A percentile compares a stretch with the other conserved stretches of the same genome.
Evolutionary conservation across 768 basidiomycete species (phyloP).

Genomic region (Holtermanniella nyarrowii): DNA sequence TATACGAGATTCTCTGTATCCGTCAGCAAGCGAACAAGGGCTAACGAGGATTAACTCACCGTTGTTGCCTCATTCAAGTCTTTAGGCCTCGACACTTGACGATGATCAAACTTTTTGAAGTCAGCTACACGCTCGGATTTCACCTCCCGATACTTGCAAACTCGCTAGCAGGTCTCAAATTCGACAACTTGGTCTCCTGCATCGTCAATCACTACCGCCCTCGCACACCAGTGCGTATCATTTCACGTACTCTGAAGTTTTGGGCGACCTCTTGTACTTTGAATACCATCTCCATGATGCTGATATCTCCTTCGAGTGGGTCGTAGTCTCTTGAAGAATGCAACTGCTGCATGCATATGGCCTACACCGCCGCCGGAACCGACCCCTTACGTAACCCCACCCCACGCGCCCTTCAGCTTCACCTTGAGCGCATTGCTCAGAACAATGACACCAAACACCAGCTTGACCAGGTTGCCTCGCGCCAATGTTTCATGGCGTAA

Average conservation of each 20-base stretch:
- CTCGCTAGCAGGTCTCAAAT: slow-evolving; percentile 36
- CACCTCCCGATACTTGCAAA: slow-evolving; percentile 26
- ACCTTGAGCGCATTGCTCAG: background rate
- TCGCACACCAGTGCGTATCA: background rate
- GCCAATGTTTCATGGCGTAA: background rate
- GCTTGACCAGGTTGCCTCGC: background rate
- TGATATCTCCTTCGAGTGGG: background rate
- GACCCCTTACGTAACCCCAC: background rate
- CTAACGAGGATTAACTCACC: slow-evolving; percentile 14
- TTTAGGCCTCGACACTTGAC: slow-evolving; percentile 37
- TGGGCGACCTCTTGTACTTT: slow-evolving; percentile 35
- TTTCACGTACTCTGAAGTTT: slow-evolving; percentile 36
- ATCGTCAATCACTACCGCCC: background rate
- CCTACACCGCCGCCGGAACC: background rate
- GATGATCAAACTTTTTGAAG: slow-evolving; percentile 35
- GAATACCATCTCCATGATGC: slow-evolving; percentile 36
- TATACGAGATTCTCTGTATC: slow-evolving; percentile 80
- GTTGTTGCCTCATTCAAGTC: slow-evolving; percentile 40
- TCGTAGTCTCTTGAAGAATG: background rate
- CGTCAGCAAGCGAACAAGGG: background rate
- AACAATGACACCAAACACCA: too few species aligned
- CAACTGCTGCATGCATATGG: background rate
- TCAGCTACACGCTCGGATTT: slow-evolving; percentile 2
- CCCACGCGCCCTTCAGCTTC: background rate
- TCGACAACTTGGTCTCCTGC: slow-evolving; percentile 39